A percentile compares a stretch with the other conserved stretches of the same genome.
These are phyloP conservation scores for Mortierella sp. DNA, from an alignment of 371 early-diverging fungal genomes.

Conservation along the genomic window DNA sequence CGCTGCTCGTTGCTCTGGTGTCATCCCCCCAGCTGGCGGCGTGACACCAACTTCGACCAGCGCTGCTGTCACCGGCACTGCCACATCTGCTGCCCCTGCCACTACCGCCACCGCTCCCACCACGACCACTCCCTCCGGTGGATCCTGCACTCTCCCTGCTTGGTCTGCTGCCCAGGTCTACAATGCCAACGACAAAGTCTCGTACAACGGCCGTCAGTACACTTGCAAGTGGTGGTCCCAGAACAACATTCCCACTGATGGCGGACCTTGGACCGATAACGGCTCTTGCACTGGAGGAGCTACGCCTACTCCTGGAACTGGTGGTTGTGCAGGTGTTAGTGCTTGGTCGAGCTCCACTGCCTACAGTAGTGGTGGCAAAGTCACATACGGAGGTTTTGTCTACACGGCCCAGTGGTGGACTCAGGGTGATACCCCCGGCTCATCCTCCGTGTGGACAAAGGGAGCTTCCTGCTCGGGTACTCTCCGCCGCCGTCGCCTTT, in stretches of 20 bases:
- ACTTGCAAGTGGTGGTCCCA: constrained; percentile 58
- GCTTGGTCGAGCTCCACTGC: constrained; percentile 49
- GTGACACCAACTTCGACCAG: constrained; percentile 15
- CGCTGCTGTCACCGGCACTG: constrained; percentile 11
- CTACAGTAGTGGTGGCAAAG: constrained; percentile 59
- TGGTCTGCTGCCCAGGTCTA: constrained; percentile 57
- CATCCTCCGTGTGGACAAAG: constrained; percentile 41
- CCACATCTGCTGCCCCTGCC: constrained; percentile 6
- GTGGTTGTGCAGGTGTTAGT: constrained; percentile 22
- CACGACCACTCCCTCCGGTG: constrained; percentile 19
- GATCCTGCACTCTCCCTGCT: constrained; percentile 38
- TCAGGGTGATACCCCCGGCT: constrained; percentile 52
- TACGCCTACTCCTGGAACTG: constrained; percentile 19
- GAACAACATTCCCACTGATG: constrained; percentile 47
- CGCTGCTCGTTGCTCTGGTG: constrained; percentile 52
- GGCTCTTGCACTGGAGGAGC: constrained; percentile 26
- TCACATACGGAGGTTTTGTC: constrained; percentile 57
- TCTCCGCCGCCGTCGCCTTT: constrained; percentile 42
- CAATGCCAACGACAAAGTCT: constrained; percentile 55
- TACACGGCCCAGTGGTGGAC: constrained; percentile 60
- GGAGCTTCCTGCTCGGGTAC: constrained; percentile 43
- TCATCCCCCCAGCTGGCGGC: constrained; percentile 40
- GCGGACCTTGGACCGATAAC: constrained; percentile 51
- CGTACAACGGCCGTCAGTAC: constrained; percentile 58
- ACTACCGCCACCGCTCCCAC: constrained; percentile 9